Evolutionary conservation across 1,284 basidiomycete genomes (phyloP), one percentile per base, ranked within the genome.

Genomic region (Trichosporon asahii): DNA sequence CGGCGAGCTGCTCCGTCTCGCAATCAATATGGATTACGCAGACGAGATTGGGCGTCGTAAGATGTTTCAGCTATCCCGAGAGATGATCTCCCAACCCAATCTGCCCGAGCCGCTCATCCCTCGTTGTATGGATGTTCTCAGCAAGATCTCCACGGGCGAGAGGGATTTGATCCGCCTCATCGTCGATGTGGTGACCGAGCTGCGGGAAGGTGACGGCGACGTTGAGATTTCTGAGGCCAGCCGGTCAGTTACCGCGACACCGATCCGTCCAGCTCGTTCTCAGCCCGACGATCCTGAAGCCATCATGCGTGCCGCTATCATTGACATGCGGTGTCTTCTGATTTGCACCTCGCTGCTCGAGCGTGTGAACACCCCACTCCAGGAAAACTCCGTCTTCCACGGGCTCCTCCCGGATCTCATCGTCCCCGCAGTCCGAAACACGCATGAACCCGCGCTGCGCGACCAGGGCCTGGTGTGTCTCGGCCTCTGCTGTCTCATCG

Each of bases 41-140:
- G 97, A 99, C 83, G 95, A 99, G 83, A 94, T 95, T 77, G 95
- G 97, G 9, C 84, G 96, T 70, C 85, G 95, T 71, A 95, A 94
- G 84, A 92, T 97, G 86, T 96, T 96, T 78, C 88, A 89, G 68
- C 89, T 96, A 46, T 89, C 94, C 73, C 89, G 92, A 90, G 78
- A 94, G 70, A 95, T 96, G 91, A 88, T 98, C 25, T 90, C 90
- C 0, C 91, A 95, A 79, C 88, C 91, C 11, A 85, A 87, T 14
- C 86, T 98, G 0, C 95, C 95, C 0, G 89, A 91, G 46, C 84
- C 86, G 2, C 86, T 98, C 40, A 90, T 98, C 63, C 88, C 92
- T 7, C 87, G 86, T 9, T 94, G 92, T 80, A 85, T 98, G 61
- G 96, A 99, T 78, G 90, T 98, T 11, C 85, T 99, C 63, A 88